phyloP scores from a whole-genome alignment of 192 early-diverging fungal genomes.

The Rhizophagus sp. region DNA sequence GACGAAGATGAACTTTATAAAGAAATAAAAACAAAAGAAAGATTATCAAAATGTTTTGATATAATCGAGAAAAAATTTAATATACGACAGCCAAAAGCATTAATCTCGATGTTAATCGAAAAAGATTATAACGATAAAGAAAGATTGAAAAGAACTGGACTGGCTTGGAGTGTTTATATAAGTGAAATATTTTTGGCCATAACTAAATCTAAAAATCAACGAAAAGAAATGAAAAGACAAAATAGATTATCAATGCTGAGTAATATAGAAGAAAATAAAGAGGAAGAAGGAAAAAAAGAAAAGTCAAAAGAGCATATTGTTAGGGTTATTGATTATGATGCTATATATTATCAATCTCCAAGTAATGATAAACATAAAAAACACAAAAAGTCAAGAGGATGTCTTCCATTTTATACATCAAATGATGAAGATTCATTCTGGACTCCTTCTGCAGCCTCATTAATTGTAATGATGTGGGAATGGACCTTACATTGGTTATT shows the following conservation, averaged over 20 bases:
- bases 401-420: not conserved
- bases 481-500: not conserved
- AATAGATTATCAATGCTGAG: not conserved
- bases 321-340: not conserved
- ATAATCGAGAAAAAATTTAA: slow-evolving; percentile 15
- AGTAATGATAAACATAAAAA: not conserved
- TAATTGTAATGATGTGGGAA: not conserved
- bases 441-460: not conserved
- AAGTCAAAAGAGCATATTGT: not conserved
- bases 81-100: not conserved
- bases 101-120: slow-evolving; percentile 12
- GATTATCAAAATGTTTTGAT: slow-evolving; percentile 17
- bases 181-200: slow-evolving; percentile 22
- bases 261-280: not conserved
- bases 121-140: slow-evolving; percentile 3
- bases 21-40: slow-evolving; percentile 6
- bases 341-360: not conserved
- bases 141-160: not conserved
- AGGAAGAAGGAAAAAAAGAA: not conserved
- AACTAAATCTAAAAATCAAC: not conserved
- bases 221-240: not conserved
- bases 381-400: slow-evolving; percentile 8
- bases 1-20: not conserved
- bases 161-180: slow-evolving; percentile 23
- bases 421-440: not conserved